These are phyloP conservation scores for Aspergillus candidus DNA, from an alignment of 2,329 filamentous ascomycete genomes.

Conservation along the genomic window DNA sequence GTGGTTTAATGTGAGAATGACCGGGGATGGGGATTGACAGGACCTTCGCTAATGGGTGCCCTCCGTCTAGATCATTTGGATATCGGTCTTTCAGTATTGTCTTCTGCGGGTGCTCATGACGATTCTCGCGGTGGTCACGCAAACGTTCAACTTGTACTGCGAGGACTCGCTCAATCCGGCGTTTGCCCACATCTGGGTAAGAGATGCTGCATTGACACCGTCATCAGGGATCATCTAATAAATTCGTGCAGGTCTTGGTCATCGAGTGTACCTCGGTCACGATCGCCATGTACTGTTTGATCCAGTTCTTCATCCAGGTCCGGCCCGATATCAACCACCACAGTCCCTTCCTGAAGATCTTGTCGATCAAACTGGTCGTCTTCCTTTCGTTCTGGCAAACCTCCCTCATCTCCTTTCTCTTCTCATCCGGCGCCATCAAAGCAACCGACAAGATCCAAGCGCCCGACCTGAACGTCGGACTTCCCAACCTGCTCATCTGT, in stretches of 20 bases:
- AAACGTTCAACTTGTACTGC: slow-evolving; percentile 67
- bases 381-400: slow-evolving; percentile 80
- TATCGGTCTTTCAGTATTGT: slow-evolving; percentile 79
- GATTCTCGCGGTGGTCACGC: slow-evolving; percentile 65
- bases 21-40: too few species aligned
- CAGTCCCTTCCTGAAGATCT: slow-evolving; percentile 69
- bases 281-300: slow-evolving; percentile 81
- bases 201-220: slow-evolving; percentile 23
- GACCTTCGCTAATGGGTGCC: neutral
- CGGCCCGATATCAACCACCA: slow-evolving; percentile 62
- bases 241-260: slow-evolving; percentile 48
- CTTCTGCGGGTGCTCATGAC: slow-evolving; percentile 75
- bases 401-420: slow-evolving; percentile 53
- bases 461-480: slow-evolving; percentile 72
- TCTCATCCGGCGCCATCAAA: slow-evolving; percentile 58
- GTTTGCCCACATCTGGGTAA: slow-evolving; percentile 79
- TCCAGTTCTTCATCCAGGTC: slow-evolving; percentile 80
- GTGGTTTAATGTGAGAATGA: slow-evolving; percentile 66
- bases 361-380: slow-evolving; percentile 84
- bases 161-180: slow-evolving; percentile 69
- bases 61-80: slow-evolving; percentile 51
- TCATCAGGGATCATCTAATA: slow-evolving; percentile 3
- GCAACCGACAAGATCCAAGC: slow-evolving; percentile 58
- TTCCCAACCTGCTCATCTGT: slow-evolving; percentile 70
- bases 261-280: slow-evolving; percentile 68